Conservation (phyloP, 306 rosid genomes). For the Sechiopsis laciniata region DNA sequence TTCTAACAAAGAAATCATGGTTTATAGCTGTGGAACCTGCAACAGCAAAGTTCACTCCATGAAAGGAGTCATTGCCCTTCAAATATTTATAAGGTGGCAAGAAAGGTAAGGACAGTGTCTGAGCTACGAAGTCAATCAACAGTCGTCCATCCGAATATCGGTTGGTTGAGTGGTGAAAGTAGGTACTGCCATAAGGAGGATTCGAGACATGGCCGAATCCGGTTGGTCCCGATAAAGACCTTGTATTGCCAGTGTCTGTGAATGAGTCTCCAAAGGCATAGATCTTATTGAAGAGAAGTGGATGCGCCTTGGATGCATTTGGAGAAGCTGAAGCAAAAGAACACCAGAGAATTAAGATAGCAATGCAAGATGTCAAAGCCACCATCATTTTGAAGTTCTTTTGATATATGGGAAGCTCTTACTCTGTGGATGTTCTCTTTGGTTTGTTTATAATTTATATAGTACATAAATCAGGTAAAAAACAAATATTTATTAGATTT, state of each 20-base stretch:
- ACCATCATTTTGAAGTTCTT: constrained; percentile 11
- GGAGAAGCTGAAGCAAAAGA: constrained; percentile 20
- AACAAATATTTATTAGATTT: not conserved
- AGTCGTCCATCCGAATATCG: constrained; percentile 89
- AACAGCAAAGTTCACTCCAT: constrained; percentile 84
- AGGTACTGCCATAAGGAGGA: constrained; percentile 68
- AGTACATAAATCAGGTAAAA: not conserved
- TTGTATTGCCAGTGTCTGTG: constrained; percentile 94
- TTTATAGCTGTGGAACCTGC: constrained; percentile 86
- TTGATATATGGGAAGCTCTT: not conserved
- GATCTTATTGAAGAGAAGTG: constrained; percentile 56
- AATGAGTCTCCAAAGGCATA: constrained; percentile 90
- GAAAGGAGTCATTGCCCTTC: constrained; percentile 30
- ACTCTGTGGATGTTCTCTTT: no score
- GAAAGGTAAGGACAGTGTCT: constrained; percentile 63
- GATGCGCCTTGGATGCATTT: no score
- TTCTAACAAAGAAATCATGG: constrained; percentile 59
- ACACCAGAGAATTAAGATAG: constrained; percentile 31
- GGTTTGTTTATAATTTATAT: no score
- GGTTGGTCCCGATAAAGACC: constrained; percentile 50
- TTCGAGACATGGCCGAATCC: constrained; percentile 75
- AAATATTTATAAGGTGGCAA: constrained; percentile 49
- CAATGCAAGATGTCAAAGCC: constrained; percentile 15
- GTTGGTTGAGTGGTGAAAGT: constrained; percentile 76
- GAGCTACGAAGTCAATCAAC: constrained; percentile 70